Conservation (phyloP, 129 eudicot genomes). For the Glebionis coronaria region DNA sequence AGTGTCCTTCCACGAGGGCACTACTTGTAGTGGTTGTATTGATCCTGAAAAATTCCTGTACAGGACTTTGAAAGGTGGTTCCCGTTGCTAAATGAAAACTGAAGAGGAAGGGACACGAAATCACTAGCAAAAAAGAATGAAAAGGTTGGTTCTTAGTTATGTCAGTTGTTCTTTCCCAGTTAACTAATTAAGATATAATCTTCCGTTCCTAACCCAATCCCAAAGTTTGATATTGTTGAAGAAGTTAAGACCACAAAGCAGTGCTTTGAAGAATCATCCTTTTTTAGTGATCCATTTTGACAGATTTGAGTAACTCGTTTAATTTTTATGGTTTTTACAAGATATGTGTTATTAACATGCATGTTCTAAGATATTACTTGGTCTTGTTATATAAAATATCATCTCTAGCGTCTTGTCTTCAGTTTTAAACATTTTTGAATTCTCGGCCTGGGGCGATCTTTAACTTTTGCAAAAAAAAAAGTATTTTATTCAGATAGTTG, state of each 20-base stretch:
- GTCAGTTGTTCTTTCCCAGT: no score
- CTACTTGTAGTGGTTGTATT: background rate
- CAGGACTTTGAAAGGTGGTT: background rate
- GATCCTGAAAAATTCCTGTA: background rate
- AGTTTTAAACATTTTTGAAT: no score
- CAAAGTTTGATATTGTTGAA: conserved; percentile 10
- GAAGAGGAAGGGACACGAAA: background rate
- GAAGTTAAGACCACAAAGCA: background rate
- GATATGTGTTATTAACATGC: no score
- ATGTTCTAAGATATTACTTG: no score
- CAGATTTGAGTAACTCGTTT: background rate
- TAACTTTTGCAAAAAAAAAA: no score
- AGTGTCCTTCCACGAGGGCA: no score
- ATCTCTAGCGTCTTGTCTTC: no score
- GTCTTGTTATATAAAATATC: no score
- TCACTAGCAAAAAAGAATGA: background rate
- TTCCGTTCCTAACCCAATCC: background rate
- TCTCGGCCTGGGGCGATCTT: no score
- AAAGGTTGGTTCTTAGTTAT: conserved; percentile 5
- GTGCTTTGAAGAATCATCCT: background rate
- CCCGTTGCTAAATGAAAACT: background rate
- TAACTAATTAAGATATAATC: no score
- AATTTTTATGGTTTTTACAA: background rate
- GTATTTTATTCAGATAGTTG: no score
- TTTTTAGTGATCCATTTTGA: background rate